Evolutionary conservation across 768 basidiomycete genomes (phyloP).

Genomic region (Mycena filopes): DNA sequence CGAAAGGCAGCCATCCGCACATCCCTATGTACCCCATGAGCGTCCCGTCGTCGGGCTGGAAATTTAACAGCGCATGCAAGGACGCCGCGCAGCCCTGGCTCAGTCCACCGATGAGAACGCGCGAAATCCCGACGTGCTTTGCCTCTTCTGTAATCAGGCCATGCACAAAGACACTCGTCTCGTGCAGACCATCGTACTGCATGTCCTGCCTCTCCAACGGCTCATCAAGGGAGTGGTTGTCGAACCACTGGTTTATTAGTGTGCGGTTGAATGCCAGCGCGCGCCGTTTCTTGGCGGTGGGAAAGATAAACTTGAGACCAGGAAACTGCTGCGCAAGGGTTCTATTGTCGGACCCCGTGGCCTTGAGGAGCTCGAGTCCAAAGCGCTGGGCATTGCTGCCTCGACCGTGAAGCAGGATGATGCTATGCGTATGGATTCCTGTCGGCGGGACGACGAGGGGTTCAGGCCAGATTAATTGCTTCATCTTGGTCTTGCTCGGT

Average conservation of each 20-base stretch:
- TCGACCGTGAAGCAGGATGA: constrained; percentile 26
- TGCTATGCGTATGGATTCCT: constrained; percentile 19
- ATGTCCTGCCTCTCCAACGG: constrained; percentile 3
- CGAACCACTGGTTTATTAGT: constrained; percentile 30
- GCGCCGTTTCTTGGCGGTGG: constrained; percentile 25
- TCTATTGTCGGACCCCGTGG: not conserved
- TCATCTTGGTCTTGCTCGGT: constrained; percentile 11
- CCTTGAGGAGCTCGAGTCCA: constrained; percentile 18
- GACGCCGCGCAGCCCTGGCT: constrained; percentile 27
- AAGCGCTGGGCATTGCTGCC: constrained; percentile 30
- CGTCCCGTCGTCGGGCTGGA: constrained; percentile 10
- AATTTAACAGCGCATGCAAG: constrained; percentile 24
- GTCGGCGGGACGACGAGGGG: constrained; percentile 17
- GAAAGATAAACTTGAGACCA: constrained; percentile 24
- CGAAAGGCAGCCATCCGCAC: constrained; percentile 27
- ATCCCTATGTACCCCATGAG: constrained; percentile 23
- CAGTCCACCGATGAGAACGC: constrained; percentile 18
- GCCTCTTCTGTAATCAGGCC: constrained; percentile 14
- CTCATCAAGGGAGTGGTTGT: constrained; percentile 1
- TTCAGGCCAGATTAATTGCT: constrained; percentile 23
- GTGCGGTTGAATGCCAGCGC: constrained; percentile 23
- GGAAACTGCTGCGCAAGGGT: constrained; percentile 24
- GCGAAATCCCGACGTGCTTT: constrained; percentile 5
- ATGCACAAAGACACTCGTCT: constrained; percentile 17
- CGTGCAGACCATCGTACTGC: constrained; percentile 15